Evolutionary conservation across 352 stramenopile genomes (phyloP).

Genomic region (Pythium volutum): DNA sequence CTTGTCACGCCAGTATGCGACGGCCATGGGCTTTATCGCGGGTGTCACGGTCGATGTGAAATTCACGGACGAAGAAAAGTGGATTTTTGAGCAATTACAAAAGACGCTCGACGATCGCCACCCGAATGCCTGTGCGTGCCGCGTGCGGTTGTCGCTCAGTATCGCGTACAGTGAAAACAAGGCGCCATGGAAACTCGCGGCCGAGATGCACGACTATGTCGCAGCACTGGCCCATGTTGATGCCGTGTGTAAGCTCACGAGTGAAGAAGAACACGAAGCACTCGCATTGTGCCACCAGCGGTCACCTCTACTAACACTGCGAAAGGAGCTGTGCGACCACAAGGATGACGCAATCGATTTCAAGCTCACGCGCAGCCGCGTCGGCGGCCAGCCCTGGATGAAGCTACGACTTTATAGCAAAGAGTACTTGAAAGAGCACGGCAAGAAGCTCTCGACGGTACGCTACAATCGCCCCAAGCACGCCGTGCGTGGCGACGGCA

Average conservation of each 20-base stretch:
- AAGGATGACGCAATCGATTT: slow-evolving; percentile 39
- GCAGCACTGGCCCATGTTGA: slow-evolving; percentile 89
- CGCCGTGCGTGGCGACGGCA: slow-evolving; percentile 41
- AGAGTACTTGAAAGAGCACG: slow-evolving; percentile 66
- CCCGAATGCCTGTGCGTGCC: slow-evolving; percentile 94
- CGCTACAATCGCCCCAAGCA: slow-evolving; percentile 83
- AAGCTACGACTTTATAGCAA: slow-evolving; percentile 78
- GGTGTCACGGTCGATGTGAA: slow-evolving; percentile 95
- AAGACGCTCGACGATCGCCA: slow-evolving; percentile 94
- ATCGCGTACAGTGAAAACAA: slow-evolving; percentile 91
- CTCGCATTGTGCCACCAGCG: slow-evolving; percentile 70
- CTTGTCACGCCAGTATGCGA: slow-evolving; percentile 92
- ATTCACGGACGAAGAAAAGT: slow-evolving; percentile 95
- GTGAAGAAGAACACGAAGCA: slow-evolving; percentile 94
- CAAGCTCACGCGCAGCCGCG: slow-evolving; percentile 62
- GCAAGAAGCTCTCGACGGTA: slow-evolving; percentile 79
- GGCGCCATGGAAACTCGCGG: slow-evolving; percentile 82
- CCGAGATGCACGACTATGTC: slow-evolving; percentile 87
- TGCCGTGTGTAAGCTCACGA: slow-evolving; percentile 90
- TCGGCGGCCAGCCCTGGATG: slow-evolving; percentile 83
- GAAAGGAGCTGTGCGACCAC: slow-evolving; percentile 71
- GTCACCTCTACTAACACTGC: slow-evolving; percentile 58
- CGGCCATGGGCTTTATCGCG: slow-evolving; percentile 95
- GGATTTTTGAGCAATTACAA: slow-evolving; percentile 96
- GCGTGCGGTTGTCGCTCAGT: slow-evolving; percentile 85